Evolutionary conservation across 2,329 filamentous ascomycete genomes (phyloP).

Genomic region (Trichoderma polysporum): DNA sequence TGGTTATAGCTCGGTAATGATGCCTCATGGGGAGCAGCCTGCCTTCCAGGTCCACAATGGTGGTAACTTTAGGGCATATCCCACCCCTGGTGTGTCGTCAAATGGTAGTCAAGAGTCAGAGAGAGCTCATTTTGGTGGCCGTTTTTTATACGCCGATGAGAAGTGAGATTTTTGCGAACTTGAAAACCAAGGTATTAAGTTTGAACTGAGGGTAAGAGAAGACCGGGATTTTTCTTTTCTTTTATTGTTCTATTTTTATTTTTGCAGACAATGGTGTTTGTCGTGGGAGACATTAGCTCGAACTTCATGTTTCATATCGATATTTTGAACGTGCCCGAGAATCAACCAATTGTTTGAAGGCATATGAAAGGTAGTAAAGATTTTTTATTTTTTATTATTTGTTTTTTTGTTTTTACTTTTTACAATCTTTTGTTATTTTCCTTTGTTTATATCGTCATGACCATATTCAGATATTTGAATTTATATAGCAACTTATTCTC

Average conservation of each 20-base stretch:
- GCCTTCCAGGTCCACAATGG: constrained; percentile 10
- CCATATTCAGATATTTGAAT: neutral
- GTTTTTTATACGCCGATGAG: neutral
- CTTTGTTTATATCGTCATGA: neutral
- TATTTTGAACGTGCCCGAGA: neutral
- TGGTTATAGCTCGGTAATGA: neutral
- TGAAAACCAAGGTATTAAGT: neutral
- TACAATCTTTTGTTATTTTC: neutral
- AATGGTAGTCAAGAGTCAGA: neutral
- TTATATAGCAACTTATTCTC: neutral
- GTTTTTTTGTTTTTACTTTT: neutral
- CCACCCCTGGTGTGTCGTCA: neutral
- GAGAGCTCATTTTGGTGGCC: neutral
- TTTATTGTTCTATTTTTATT: neutral
- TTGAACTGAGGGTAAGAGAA: neutral
- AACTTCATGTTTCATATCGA: neutral
- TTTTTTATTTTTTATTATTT: neutral
- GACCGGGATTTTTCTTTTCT: neutral
- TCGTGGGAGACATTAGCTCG: neutral
- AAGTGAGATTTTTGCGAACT: neutral
- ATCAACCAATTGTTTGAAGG: neutral
- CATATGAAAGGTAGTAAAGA: neutral
- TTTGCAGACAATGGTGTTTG: neutral
- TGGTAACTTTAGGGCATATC: neutral
- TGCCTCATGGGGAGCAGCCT: neutral